Evolutionary conservation across 495 filamentous ascomycete genomes (phyloP), one percentile per base, ranked within the genome.

Genomic region (Evernia prunastri): DNA sequence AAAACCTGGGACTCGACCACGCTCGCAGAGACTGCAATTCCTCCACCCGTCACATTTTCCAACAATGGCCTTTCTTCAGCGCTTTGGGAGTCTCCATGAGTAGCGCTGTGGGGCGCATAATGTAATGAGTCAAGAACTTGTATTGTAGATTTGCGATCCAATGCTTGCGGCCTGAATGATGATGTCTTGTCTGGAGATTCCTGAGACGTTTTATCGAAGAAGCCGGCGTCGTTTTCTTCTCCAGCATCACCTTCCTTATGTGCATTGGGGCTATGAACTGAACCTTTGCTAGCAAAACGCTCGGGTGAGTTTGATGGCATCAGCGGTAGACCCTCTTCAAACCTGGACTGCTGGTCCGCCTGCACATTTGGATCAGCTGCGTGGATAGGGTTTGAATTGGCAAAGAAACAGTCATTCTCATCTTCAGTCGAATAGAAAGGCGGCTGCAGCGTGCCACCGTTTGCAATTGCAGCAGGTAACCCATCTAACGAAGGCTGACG

Each of bases 251-350:
- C 39, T 25, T 53, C 15, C 31, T 25, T 51, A 13, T 66, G 65
- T 2, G 65, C 57, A 40, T 75, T 63, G 10, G 66, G 49, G 10
- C 68, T 63, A 53, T 76, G 70, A 1, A 8, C 23, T 47, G 49
- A 39, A 40, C 17, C 7, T 23, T 58, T 27, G 33, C 15, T 10
- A 23, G 18, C 23, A 33, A 37, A 17, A 20, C 25, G 29, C 56
- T 54, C 35, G 11, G 49, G 37, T 27, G 56, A 43, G 15, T 40
- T 35, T 15, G 68, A 63, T 35, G 74, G 66, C 54, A 88, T 78
- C 29, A 87, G 72, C 4, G 84, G 84, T 25, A 87, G 29, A 1
- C 84, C 86, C 68, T 87, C 85, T 56, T 85, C 83, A 63, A 78
- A 87, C 13, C 83, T 78, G 56, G 81, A 78, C 29, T 84, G 77